Evolutionary conservation across 2,329 filamentous ascomycete genomes (phyloP).

Genomic region (Knoxdaviesia capensis): DNA sequence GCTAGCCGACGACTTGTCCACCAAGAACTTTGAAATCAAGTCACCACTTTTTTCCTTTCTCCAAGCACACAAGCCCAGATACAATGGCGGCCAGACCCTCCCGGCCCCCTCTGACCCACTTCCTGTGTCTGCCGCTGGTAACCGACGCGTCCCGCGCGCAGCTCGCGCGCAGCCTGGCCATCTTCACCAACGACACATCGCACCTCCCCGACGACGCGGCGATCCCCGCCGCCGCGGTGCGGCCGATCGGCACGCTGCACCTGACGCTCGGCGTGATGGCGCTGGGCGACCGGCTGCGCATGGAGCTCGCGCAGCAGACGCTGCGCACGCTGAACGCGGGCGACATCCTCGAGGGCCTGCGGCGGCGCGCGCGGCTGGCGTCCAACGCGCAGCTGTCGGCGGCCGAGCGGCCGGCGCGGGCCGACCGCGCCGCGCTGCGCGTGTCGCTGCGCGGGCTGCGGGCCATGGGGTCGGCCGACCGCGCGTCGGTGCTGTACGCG

Average conservation of each 20-base stretch:
- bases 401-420: conserved; percentile 3
- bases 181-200: conserved; percentile 36
- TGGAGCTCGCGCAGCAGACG: conserved; percentile 20
- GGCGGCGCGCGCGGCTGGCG: conserved; percentile 3
- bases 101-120: conserved; percentile 41
- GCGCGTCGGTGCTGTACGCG: conserved; percentile 45
- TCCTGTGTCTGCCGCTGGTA: conserved; percentile 55
- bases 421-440: conserved; percentile 10
- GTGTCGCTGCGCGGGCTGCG: conserved; percentile 33
- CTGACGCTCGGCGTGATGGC: conserved; percentile 77
- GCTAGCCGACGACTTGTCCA: no score
- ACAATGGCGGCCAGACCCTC: no score
- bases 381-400: conserved; percentile 1
- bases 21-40: no score
- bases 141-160: conserved; percentile 39
- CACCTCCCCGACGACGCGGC: conserved; percentile 19
- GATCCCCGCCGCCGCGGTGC: conserved; percentile 46
- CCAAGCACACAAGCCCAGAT: no score
- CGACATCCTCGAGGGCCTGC: conserved; percentile 17
- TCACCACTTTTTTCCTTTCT: no score
- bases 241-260: conserved; percentile 65
- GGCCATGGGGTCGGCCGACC: conserved; percentile 37
- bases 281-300: conserved; percentile 28
- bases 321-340: conserved; percentile 17
- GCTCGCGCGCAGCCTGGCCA: conserved; percentile 38